Evolutionary conservation across 768 basidiomycete species (phyloP).

Genomic region (Phaeotremella skinneri): DNA sequence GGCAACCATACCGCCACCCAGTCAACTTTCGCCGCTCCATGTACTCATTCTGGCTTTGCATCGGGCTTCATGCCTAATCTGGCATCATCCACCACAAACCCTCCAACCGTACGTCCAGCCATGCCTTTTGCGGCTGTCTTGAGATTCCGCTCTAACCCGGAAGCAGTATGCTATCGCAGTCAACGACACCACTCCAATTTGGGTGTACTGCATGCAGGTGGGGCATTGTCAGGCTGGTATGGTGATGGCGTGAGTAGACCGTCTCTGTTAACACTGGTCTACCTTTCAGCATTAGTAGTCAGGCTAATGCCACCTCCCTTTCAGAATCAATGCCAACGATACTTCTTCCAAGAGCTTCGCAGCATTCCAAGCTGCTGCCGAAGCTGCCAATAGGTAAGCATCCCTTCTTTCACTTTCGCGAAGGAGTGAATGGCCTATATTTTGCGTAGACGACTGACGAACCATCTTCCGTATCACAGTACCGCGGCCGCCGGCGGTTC

Average conservation of each 20-base stretch:
- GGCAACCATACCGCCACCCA: constrained; percentile 27
- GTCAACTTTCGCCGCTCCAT: constrained; percentile 26
- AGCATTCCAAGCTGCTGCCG: constrained; percentile 17
- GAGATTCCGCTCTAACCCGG: no score
- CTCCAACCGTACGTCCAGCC: not conserved
- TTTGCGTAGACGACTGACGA: not conserved
- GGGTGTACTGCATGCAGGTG: constrained; percentile 6
- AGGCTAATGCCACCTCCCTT: not conserved
- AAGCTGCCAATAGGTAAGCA: constrained; percentile 3
- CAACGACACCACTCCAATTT: constrained; percentile 9
- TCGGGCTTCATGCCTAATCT: constrained; percentile 19
- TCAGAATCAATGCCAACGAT: constrained; percentile 11
- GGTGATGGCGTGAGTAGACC: constrained; percentile 3
- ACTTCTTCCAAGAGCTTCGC: constrained; percentile 15
- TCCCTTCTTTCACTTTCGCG: not conserved
- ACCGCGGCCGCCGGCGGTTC: not conserved
- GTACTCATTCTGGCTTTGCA: constrained; percentile 16
- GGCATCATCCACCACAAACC: not conserved
- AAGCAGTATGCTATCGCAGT: constrained; percentile 1
- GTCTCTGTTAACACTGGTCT: no score
- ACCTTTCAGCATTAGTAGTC: constrained; percentile 5
- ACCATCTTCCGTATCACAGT: not conserved
- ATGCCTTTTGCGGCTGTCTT: not conserved
- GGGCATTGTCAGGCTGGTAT: constrained; percentile 4
- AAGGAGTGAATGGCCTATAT: not conserved